Percentiles rank a stretch among this genome's conserved stretches.
Evolutionary conservation across 176 grass and related monocot genomes (phyloP).

Genomic region (Coix lacrymajobi): DNA sequence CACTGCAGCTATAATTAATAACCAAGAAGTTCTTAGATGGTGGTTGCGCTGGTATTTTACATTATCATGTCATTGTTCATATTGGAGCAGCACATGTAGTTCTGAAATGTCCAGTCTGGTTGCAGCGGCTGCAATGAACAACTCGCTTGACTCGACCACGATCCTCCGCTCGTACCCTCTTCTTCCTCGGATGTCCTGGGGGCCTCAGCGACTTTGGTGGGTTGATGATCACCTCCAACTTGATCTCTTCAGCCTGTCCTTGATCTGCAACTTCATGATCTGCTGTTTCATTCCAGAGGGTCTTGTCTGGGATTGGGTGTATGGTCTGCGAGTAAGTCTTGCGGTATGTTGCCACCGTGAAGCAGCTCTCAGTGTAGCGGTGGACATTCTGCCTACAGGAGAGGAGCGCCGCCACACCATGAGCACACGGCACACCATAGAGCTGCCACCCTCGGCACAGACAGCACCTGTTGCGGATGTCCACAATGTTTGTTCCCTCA

Average conservation of each 20-base stretch:
- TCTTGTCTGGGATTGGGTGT: constrained; percentile 92
- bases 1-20: not conserved
- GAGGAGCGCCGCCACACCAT: constrained; percentile 84
- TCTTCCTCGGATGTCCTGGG: constrained; percentile 76
- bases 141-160: constrained; percentile 63
- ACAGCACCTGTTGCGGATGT: constrained; percentile 90
- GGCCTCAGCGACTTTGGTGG: constrained; percentile 81
- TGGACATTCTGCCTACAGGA: constrained; percentile 96
- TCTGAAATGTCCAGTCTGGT: constrained; percentile 95
- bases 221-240: constrained; percentile 47
- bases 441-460: constrained; percentile 96
- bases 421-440: constrained; percentile 80
- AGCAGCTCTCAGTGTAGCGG: constrained; percentile 90
- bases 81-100: constrained; percentile 86
- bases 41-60: not conserved
- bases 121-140: constrained; percentile 95
- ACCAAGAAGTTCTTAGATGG: not conserved
- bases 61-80: constrained; percentile 17
- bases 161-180: constrained; percentile 66
- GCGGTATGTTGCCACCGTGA: constrained; percentile 78
- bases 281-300: constrained; percentile 58
- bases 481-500: constrained; percentile 79
- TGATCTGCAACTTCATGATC: constrained; percentile 23
- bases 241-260: constrained; percentile 37
- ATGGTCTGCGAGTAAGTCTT: constrained; percentile 95